Evolutionary conservation across 108 stramenopile species (phyloP).

Genomic region (Schizochytrium sp.): DNA sequence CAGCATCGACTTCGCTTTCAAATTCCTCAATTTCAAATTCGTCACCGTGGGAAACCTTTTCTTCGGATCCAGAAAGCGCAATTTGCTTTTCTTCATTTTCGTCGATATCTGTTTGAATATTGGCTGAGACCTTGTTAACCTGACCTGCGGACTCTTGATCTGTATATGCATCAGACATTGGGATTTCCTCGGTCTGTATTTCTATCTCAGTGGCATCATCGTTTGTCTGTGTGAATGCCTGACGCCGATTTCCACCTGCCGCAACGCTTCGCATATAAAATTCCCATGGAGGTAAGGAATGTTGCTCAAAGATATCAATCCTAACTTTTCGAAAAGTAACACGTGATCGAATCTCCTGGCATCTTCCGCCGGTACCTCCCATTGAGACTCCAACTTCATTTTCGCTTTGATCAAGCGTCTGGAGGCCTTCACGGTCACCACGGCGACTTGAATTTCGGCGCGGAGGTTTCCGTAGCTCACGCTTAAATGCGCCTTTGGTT

Average conservation of each 20-base stretch:
- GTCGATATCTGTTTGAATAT: no score
- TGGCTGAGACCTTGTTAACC: not conserved
- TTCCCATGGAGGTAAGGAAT: slow-evolving; percentile 51
- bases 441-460: not conserved
- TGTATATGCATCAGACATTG: not conserved
- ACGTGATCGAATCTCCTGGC: not conserved
- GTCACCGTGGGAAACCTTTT: not conserved
- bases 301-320: slow-evolving; percentile 35
- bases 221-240: slow-evolving; percentile 36
- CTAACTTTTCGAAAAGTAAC: slow-evolving; percentile 15
- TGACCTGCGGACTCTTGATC: not conserved
- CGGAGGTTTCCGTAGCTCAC: not conserved
- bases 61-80: not conserved
- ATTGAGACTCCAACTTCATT: not conserved
- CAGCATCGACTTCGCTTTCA: not conserved
- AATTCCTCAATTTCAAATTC: not conserved
- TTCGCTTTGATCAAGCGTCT: not conserved
- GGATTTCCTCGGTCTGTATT: not conserved
- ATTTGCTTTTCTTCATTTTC: no score
- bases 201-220: not conserved
- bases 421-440: not conserved
- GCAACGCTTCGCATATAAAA: slow-evolving; percentile 56
- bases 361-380: not conserved
- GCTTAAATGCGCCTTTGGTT: not conserved
- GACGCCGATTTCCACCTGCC: slow-evolving; percentile 4